Evolutionary conservation across 352 stramenopile genomes (phyloP).

Genomic region (Phytophthora multivora): DNA sequence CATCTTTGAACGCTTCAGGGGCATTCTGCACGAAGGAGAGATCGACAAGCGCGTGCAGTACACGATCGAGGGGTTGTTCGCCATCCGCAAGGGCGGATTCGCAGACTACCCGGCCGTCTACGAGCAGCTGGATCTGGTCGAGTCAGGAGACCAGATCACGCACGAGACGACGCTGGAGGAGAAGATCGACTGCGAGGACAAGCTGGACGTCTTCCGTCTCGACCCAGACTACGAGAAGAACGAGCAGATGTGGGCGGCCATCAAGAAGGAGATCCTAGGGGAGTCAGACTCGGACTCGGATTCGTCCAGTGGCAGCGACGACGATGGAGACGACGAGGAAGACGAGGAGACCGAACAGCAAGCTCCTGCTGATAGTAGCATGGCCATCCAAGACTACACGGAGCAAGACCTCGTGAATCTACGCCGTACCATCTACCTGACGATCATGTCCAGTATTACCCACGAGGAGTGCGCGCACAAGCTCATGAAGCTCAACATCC

Average conservation of each 20-base stretch:
- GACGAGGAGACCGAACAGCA: constrained; percentile 33
- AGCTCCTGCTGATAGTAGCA: constrained; percentile 26
- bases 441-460: constrained; percentile 99
- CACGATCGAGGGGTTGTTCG: constrained; percentile 98
- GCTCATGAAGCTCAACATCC: constrained; percentile 97
- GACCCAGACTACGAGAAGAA: constrained; percentile 97
- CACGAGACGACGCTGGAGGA: constrained; percentile 98
- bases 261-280: constrained; percentile 97
- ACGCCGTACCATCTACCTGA: constrained; percentile 98
- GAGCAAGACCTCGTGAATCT: constrained; percentile 98
- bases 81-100: constrained; percentile 96
- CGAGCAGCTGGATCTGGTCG: constrained; percentile 97
- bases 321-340: constrained; percentile 59
- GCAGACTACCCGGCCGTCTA: constrained; percentile 94
- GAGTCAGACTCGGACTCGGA: constrained; percentile 89
- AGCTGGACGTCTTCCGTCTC: constrained; percentile 96
- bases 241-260: constrained; percentile 95
- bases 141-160: constrained; percentile 98
- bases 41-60: constrained; percentile 99
- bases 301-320: constrained; percentile 54
- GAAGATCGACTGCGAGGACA: constrained; percentile 95
- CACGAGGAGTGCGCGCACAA: constrained; percentile 99
- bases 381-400: constrained; percentile 96
- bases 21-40: constrained; percentile 97
- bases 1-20: constrained; percentile 97